These are phyloP conservation scores for Chloranthus sessilifolius DNA, from an alignment of 164 flowering plant genomes.

Conservation along the genomic window DNA sequence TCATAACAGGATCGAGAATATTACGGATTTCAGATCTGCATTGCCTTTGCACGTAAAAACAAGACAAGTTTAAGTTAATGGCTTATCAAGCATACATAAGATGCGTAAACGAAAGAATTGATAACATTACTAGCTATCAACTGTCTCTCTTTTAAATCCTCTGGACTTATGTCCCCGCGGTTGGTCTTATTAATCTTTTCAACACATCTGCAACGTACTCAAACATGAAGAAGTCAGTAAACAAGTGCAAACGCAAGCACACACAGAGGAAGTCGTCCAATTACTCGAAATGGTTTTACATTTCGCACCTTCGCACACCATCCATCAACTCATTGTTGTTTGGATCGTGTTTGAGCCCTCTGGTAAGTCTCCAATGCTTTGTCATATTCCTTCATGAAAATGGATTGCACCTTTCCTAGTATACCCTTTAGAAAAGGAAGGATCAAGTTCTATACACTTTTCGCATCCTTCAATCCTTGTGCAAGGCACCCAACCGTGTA, in stretches of 20 bases:
- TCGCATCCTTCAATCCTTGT: conserved; percentile 97
- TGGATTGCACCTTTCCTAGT: conserved; percentile 90
- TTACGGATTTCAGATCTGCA: conserved; percentile 97
- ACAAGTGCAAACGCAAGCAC: neutral
- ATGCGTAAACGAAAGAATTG: neutral
- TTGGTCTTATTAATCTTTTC: conserved; percentile 85
- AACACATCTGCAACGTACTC: conserved; percentile 59
- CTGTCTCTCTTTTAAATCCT: conserved; percentile 96
- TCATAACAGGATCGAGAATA: conserved; percentile 94
- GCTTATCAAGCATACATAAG: neutral
- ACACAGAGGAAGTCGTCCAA: neutral
- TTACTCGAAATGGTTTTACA: neutral
- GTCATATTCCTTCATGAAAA: conserved; percentile 96
- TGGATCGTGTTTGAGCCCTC: conserved; percentile 88
- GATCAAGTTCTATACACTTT: conserved; percentile 96
- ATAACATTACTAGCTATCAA: conserved; percentile 10
- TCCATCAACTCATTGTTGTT: conserved; percentile 78
- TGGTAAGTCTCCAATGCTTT: conserved; percentile 96
- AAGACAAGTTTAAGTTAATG: neutral
- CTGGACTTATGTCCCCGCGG: conserved; percentile 87
- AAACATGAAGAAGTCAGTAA: neutral
- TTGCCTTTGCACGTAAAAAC: conserved; percentile 75
- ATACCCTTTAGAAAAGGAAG: conserved; percentile 88
- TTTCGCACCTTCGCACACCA: conserved; percentile 61
- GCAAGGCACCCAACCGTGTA: conserved; percentile 89